These are phyloP conservation scores for Botryosphaeria dothidea DNA, from an alignment of 2,329 filamentous ascomycete species.

Conservation along the genomic window DNA sequence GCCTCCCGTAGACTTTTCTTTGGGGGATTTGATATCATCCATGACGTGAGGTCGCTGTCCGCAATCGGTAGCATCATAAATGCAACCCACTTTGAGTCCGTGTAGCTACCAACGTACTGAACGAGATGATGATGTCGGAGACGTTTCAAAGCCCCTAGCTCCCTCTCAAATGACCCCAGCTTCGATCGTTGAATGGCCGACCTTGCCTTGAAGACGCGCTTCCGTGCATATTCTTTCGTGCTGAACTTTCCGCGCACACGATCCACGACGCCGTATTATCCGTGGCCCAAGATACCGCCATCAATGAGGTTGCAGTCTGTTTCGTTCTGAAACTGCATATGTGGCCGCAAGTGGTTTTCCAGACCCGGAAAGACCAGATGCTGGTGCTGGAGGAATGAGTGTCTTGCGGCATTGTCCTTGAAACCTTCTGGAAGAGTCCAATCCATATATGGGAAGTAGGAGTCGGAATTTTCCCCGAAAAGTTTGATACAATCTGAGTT, in stretches of 20 bases:
- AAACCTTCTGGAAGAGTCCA: no score
- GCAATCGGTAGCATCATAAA: conserved; percentile 19
- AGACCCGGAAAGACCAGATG: no score
- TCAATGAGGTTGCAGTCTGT: not conserved
- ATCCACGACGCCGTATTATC: not conserved
- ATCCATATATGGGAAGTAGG: no score
- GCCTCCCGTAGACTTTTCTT: conserved; percentile 20
- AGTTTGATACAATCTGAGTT: no score
- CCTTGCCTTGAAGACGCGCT: not conserved
- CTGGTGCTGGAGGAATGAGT: no score
- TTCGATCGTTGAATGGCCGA: not conserved
- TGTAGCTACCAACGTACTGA: conserved; percentile 24
- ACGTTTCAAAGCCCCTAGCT: conserved; percentile 23
- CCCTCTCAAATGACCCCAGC: not conserved
- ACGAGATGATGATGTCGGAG: conserved; percentile 27
- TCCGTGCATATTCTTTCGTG: not conserved
- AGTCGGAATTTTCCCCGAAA: no score
- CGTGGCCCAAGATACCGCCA: not conserved
- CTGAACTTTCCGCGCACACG: not conserved
- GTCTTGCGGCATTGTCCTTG: no score
- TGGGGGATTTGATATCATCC: not conserved
- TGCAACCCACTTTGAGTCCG: not conserved
- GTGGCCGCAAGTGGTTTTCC: not conserved
- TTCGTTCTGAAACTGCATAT: not conserved
- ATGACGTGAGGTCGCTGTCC: conserved; percentile 18